Evolutionary conservation across 208 protist species (phyloP).

Genomic region (Trypanosoma platydactyli): DNA sequence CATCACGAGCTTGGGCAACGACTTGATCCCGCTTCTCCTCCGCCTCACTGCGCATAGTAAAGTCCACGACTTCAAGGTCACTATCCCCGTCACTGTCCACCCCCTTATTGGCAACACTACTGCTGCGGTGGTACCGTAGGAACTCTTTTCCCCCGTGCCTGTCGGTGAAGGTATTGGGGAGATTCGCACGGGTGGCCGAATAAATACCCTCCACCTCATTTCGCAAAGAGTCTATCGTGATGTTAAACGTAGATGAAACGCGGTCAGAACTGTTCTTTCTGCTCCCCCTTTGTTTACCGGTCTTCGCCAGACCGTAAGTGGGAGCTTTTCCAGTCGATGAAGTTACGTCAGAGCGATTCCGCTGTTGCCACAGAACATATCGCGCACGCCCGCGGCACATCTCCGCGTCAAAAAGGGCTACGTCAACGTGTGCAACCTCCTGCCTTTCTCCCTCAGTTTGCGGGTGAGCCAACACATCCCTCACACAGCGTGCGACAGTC

Average conservation of each 20-base stretch:
- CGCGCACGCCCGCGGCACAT: slow-evolving; percentile 64
- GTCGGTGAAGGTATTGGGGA: slow-evolving; percentile 52
- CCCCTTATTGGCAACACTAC: background rate
- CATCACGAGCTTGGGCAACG: slow-evolving; percentile 63
- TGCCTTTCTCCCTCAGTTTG: slow-evolving; percentile 52
- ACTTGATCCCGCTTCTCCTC: slow-evolving; percentile 47
- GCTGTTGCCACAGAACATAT: slow-evolving; percentile 63
- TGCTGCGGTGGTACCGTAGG: background rate
- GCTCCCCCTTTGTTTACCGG: background rate
- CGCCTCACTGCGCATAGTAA: slow-evolving; percentile 47
- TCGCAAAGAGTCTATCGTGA: slow-evolving; percentile 58
- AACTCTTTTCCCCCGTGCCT: background rate
- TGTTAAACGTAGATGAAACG: slow-evolving; percentile 42
- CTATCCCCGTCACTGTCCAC: slow-evolving; percentile 33
- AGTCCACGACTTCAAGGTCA: slow-evolving; percentile 33
- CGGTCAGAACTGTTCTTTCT: background rate
- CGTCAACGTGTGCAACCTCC: slow-evolving; percentile 55
- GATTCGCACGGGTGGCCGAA: slow-evolving; percentile 39
- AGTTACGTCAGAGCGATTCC: background rate
- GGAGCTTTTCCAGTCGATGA: background rate
- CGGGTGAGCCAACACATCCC: slow-evolving; percentile 45
- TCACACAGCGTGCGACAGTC: slow-evolving; percentile 56
- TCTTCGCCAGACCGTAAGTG: background rate
- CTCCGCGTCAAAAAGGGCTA: slow-evolving; percentile 45
- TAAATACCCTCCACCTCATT: slow-evolving; percentile 49